Percentiles rank a stretch among this genome's conserved stretches.
Conservation (phyloP, 805 yeast genomes). For the Candida corydali region DNA sequence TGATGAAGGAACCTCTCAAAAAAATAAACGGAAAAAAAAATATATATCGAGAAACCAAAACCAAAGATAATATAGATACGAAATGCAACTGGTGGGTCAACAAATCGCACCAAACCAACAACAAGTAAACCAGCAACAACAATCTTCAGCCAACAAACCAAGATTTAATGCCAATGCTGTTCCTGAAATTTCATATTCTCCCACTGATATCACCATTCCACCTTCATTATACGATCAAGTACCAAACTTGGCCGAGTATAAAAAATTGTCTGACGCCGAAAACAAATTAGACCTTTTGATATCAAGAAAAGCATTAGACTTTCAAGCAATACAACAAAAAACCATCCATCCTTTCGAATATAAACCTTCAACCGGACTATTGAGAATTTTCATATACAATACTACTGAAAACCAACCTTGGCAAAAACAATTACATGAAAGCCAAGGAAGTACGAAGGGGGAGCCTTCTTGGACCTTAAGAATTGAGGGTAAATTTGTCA, state of each 20-base stretch:
- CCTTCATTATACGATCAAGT: slow-evolving; percentile 35
- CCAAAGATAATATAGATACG: neutral
- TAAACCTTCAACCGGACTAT: slow-evolving; percentile 48
- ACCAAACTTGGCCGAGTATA: slow-evolving; percentile 71
- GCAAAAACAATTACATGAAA: slow-evolving; percentile 40
- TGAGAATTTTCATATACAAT: slow-evolving; percentile 80
- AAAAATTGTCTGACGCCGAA: slow-evolving; percentile 76
- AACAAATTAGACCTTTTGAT: slow-evolving; percentile 73
- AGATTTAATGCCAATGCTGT: slow-evolving; percentile 30
- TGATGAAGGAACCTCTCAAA: too few species aligned
- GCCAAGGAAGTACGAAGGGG: slow-evolving; percentile 13
- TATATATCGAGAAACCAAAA: slow-evolving; percentile 1
- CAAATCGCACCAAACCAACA: slow-evolving; percentile 8
- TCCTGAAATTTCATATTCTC: slow-evolving; percentile 39
- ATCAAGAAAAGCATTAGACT: slow-evolving; percentile 78
- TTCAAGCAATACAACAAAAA: slow-evolving; percentile 60
- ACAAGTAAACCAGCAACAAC: slow-evolving; percentile 10
- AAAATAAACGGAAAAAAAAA: slow-evolving; percentile 2
- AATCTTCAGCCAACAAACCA: slow-evolving; percentile 22
- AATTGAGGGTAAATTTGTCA: slow-evolving; percentile 78
- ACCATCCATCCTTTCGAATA: slow-evolving; percentile 34
- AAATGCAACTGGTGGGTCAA: slow-evolving; percentile 1
- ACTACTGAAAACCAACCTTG: slow-evolving; percentile 86
- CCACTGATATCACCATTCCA: slow-evolving; percentile 40
- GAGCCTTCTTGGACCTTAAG: slow-evolving; percentile 78